phyloP scores from a whole-genome alignment of 768 basidiomycete genomes.

The Leccinum arenicola region DNA sequence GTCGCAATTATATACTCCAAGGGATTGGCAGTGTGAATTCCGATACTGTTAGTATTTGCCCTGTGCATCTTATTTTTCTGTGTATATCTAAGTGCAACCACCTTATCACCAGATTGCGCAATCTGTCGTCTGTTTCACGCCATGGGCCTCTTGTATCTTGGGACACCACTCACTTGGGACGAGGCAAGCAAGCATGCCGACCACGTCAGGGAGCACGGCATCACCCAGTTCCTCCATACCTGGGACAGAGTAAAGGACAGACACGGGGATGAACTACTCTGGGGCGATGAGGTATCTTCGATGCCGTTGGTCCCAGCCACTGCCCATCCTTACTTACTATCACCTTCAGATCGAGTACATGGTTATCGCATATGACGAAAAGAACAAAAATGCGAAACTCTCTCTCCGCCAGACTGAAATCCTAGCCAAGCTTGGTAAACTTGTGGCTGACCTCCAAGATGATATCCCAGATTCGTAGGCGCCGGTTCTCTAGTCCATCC shows the following conservation, averaged over 20 bases:
- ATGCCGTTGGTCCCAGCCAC: constrained; percentile 1
- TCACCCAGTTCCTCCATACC: constrained; percentile 90
- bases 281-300: constrained; percentile 91
- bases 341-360: constrained; percentile 85
- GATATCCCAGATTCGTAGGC: constrained; percentile 54
- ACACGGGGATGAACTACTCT: constrained; percentile 86
- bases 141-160: constrained; percentile 93
- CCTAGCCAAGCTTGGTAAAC: constrained; percentile 68
- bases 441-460: constrained; percentile 62
- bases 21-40: not conserved
- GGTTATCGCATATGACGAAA: constrained; percentile 83
- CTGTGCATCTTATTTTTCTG: not conserved
- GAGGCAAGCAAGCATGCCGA: constrained; percentile 84
- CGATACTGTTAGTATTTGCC: not conserved
- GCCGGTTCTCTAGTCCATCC: not conserved
- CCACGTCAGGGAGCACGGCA: constrained; percentile 89
- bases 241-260: constrained; percentile 93
- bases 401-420: constrained; percentile 97
- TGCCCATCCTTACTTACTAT: constrained; percentile 9
- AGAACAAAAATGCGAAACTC: constrained; percentile 75
- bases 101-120: constrained; percentile 10
- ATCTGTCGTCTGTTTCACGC: constrained; percentile 8
- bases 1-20: not conserved
- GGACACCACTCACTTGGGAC: constrained; percentile 90
- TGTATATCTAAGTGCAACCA: not conserved